Base-by-base conservation (phyloP, 192 early-diverging fungal genomes). In the Coemansia sp. region DNA sequence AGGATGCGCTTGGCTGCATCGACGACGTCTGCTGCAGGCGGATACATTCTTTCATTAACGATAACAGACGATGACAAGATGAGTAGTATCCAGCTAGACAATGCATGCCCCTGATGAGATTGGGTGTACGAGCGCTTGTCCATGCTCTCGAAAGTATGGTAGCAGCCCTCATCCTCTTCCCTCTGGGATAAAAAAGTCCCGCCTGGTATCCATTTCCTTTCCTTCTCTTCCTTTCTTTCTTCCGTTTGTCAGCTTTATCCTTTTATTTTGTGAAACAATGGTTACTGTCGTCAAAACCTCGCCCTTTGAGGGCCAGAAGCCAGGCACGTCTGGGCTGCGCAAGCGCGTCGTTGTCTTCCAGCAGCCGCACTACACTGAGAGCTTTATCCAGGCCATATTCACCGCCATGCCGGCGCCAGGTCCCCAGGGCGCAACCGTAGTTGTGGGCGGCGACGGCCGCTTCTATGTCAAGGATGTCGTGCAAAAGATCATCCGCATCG, bases 361-460 rank as follows among this genome's bases (percentile, higher is more conserved):
- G 84, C 94, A 98, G 73, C 78, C 72, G 40, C 79, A 94, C 81
- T 98, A 98, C 84, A 95, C 94, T 25, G 94, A 96, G 72, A 95
- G 94, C 88, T 98, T 98, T 81, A 83, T 98, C 48, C 94, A 96
- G 81, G 87, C 91, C 41, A 96, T 89, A 45, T 85, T 98, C 31
- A 82, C 85, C 15, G 83, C 90, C 33, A 95, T 96, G 74, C 91
- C 93, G 8, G 74, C 80, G 4, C 82, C 79, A 17, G 92, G 90
- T 33, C 84, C 91, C 9, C 81, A 87, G 31, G 88, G 88, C 40
- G 86, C 92, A 6, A 89, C 90, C 9, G 67, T 98, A 1, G 92
- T 98, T 38, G 89, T 98, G 19, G 97, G 97, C 55, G 97, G 97
- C 13, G 97, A 98, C 63, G 97, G 97, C 23, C 87, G 97, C 50